Conservation (phyloP, 2,329 filamentous ascomycete species). For the Sporothrix euskadiensis region DNA sequence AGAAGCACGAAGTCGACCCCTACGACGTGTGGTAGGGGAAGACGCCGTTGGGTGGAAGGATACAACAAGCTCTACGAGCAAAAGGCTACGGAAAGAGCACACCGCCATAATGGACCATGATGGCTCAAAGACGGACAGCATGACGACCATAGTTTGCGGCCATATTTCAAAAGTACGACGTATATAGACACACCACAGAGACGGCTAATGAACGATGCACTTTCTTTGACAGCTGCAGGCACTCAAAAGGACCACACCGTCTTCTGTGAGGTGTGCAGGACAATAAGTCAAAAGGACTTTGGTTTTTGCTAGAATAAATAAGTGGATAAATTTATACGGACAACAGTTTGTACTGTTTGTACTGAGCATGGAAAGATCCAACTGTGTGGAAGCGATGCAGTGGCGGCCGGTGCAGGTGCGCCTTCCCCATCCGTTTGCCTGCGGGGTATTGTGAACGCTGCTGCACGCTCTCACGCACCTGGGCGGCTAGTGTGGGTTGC, state of each 20-base stretch:
- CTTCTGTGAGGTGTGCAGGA: no score
- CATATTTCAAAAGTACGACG: neutral
- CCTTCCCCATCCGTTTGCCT: conserved; percentile 23
- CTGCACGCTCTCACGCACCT: neutral
- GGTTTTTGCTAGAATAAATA: neutral
- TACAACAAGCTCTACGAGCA: neutral
- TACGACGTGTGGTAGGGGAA: conserved; percentile 75
- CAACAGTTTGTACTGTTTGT: neutral
- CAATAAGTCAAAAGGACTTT: neutral
- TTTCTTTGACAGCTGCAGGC: neutral
- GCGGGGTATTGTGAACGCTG: conserved; percentile 20
- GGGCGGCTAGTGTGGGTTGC: conserved; percentile 24
- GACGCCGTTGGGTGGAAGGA: conserved; percentile 31
- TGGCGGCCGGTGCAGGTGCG: conserved; percentile 9
- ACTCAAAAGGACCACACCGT: neutral
- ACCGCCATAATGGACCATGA: neutral
- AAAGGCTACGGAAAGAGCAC: neutral
- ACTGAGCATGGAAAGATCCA: neutral
- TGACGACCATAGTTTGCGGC: no score
- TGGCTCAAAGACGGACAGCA: neutral
- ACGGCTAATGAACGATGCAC: neutral
- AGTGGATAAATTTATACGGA: neutral
- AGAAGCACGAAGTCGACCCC: conserved; percentile 73
- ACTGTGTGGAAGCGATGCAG: neutral
- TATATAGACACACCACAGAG: conserved; percentile 2